phyloP scores from a whole-genome alignment of 768 basidiomycete genomes.

The Hydnomerulius pinastri region DNA sequence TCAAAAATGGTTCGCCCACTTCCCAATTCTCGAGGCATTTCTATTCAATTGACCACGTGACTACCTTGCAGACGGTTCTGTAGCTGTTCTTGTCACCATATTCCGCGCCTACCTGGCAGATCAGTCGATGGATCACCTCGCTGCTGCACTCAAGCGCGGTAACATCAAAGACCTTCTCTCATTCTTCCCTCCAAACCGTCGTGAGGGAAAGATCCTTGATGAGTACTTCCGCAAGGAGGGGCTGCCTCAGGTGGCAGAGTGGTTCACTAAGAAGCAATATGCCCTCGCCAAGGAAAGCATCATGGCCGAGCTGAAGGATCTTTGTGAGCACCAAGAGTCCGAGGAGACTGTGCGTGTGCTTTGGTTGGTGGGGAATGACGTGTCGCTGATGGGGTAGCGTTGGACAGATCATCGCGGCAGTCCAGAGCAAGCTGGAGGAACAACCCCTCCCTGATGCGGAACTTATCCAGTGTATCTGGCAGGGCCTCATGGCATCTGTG shows the following conservation, averaged over 20 bases:
- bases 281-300: constrained; percentile 80
- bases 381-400: constrained; percentile 11
- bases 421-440: constrained; percentile 75
- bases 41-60: constrained; percentile 9
- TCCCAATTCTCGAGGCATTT: neutral
- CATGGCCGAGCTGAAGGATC: constrained; percentile 64
- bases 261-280: constrained; percentile 91
- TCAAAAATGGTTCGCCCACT: constrained; percentile 78
- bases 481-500: constrained; percentile 82
- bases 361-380: neutral
- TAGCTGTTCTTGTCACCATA: constrained; percentile 73
- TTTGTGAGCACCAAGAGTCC: constrained; percentile 69
- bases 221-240: constrained; percentile 85
- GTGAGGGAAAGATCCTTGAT: constrained; percentile 72
- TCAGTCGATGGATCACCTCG: constrained; percentile 89
- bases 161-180: constrained; percentile 82
- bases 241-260: constrained; percentile 81
- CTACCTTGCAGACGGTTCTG: constrained; percentile 62
- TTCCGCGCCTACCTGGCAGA: constrained; percentile 80
- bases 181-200: constrained; percentile 87
- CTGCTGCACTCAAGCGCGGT: constrained; percentile 76
- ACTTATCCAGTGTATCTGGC: constrained; percentile 88
- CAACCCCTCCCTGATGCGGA: constrained; percentile 84
- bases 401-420: constrained; percentile 68
- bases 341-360: constrained; percentile 58